Percentiles rank a stretch among this genome's conserved stretches.
Evolutionary conservation across 805 yeast genomes (phyloP).

Genomic region (Candida glaebosa): DNA sequence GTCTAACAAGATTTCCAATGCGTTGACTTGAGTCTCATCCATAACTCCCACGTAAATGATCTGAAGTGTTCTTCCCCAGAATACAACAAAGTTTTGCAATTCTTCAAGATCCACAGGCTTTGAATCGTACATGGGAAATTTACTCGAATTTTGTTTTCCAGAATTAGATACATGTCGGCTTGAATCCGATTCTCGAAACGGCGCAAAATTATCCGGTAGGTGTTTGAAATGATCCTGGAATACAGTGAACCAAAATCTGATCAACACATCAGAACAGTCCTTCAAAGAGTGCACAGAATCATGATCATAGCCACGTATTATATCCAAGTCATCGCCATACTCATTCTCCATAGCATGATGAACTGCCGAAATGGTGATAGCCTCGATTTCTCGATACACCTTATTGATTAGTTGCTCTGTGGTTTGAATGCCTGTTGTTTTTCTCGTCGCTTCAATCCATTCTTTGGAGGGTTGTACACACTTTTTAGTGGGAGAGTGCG

Average conservation of each 20-base stretch:
- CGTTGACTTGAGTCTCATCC: slow-evolving; percentile 22
- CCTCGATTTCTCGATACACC: slow-evolving; percentile 41
- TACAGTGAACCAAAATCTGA: slow-evolving; percentile 52
- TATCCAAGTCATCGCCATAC: slow-evolving; percentile 55
- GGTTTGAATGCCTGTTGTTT: slow-evolving; percentile 1
- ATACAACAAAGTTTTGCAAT: slow-evolving; percentile 39
- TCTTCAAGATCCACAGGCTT: slow-evolving; percentile 11
- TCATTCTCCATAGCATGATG: slow-evolving; percentile 49
- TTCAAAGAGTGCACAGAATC: slow-evolving; percentile 28
- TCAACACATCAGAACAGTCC: slow-evolving; percentile 42
- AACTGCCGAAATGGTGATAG: slow-evolving; percentile 42
- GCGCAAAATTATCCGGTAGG: slow-evolving; percentile 10
- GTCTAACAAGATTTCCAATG: slow-evolving; percentile 25
- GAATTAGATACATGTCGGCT: slow-evolving; percentile 6
- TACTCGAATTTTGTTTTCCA: slow-evolving; percentile 10
- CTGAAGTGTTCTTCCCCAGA: slow-evolving; percentile 49
- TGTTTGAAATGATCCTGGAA: slow-evolving; percentile 47
- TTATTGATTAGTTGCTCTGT: slow-evolving; percentile 13
- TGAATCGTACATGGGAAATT: slow-evolving; percentile 16
- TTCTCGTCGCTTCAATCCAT: slow-evolving; percentile 10
- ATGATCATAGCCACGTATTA: slow-evolving; percentile 46
- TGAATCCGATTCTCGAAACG: slow-evolving; percentile 15
- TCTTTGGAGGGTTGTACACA: slow-evolving; percentile 9
- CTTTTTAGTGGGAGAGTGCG: slow-evolving; percentile 1
- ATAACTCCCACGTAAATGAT: slow-evolving; percentile 37